Base-by-base conservation (phyloP, 768 basidiomycete species). In the Paxillus rubicundulus region DNA sequence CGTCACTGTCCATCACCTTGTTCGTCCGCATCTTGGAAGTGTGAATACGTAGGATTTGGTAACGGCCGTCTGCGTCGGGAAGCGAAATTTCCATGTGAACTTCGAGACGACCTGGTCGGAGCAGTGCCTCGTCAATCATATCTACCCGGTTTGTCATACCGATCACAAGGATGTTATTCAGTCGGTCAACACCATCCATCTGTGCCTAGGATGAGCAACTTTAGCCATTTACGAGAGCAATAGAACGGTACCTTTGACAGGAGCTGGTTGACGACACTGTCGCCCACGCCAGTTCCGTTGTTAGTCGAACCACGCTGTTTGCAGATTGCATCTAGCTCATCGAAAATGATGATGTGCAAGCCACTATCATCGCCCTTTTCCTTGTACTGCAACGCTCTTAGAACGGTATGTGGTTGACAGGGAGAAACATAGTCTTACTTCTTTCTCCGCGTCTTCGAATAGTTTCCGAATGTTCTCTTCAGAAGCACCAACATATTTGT, bases 71-170 rank as follows among this genome's bases (percentile, higher is more conserved):
- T 64, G 93, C 95, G 64, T 98, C 96, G 0, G 97, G 97, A 1
- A 99, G 78, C 3, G 95, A 98, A 55, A 99, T 98, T 72, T 99
- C 97, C 87, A 99, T 97, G 72, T 98, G 97, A 13, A 98, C 95
- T 69, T 99, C 97, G 43, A 99, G 86, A 77, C 97, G 95, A 39
- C 97, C 97, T 1, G 97, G 95, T 62, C 97, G 94, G 5, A 98
- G 80, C 2, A 98, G 81, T 8, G 96, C 97, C 66, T 99, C 97
- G 63, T 99, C 97, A 61, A 99, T 98, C 95, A 99, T 92, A 77
- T 99, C 97, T 39, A 84, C 73, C 54, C 97, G 87, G 70, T 99
- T 98, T 42, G 96, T 99, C 97, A 99, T 99, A 62, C 97, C 97
- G 60, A 99, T 99, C 61, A 99, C 89, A 62, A 99, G 87, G 55